Conservation (phyloP, 768 basidiomycete genomes). For the Pleurotus citrinopileatus region DNA sequence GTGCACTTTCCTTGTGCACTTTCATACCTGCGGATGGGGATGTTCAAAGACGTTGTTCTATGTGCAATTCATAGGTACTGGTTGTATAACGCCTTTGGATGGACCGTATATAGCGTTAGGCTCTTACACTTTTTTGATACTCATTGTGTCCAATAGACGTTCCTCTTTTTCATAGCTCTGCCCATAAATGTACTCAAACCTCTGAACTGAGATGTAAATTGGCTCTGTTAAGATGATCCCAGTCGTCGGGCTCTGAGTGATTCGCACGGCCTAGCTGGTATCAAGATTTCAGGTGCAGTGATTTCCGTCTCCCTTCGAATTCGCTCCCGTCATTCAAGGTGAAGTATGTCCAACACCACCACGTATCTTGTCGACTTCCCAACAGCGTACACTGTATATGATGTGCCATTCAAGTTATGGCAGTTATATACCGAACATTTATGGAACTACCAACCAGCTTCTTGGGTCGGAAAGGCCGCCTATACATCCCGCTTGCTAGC, state of each 20-base stretch:
- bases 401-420: slow-evolving; percentile 51
- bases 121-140: neutral
- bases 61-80: neutral
- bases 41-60: neutral
- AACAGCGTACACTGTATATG: slow-evolving; percentile 25
- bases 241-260: neutral
- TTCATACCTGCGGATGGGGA: neutral
- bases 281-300: too few species aligned
- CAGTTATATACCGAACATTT: slow-evolving; percentile 57
- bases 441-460: slow-evolving; percentile 60
- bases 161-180: too few species aligned
- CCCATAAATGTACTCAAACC: too few species aligned
- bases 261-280: slow-evolving; percentile 2
- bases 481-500: slow-evolving; percentile 66
- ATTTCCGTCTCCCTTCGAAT: neutral
- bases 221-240: neutral
- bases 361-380: slow-evolving; percentile 27
- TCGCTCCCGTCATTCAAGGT: neutral
- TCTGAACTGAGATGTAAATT: slow-evolving; percentile 8
- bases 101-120: slow-evolving; percentile 1
- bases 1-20: neutral
- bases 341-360: slow-evolving; percentile 16
- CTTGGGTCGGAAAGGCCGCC: slow-evolving; percentile 67
- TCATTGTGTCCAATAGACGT: neutral
- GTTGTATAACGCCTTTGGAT: neutral